Base-by-base conservation (phyloP, 2,329 filamentous ascomycete species). In the Microsporum audouinii region DNA sequence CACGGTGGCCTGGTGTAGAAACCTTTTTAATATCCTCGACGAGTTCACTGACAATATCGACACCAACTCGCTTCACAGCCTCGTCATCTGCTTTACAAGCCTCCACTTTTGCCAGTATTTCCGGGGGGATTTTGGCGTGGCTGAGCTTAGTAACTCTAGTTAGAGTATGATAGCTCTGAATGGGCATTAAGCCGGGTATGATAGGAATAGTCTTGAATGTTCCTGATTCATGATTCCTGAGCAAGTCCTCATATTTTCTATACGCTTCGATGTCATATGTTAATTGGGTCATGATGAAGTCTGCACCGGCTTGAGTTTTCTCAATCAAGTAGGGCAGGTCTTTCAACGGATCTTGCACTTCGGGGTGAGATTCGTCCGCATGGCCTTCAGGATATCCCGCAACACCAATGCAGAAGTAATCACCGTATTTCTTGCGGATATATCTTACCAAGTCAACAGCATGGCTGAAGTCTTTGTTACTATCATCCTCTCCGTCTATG, bases 281-380 rank as follows among this genome's bases (percentile, higher is more conserved):
- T 6, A 99, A 81, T 74, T 99, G 94, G 0, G 94, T 97, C 89
- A 99, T 96, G 75, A 99, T 88, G 71, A 99, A 99, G 75, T 97
- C 91, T 58, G 91, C 94, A 0, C 94, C 94, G 2, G 94, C 94
- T 67, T 87, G 80, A 0, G 87, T 88, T 80, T 99, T 99, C 66
- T 96, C 91, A 8, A 95, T 84, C 60, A 99, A 79, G 69, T 88
- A 95, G 0, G 91, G 89, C 62, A 99, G 76, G 75, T 99, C 94
- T 59, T 78, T 76, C 60, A 73, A 71, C 0, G 82, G 79, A 66
- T 82, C 80, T 70, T 87, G 85, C 64, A 88, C 82, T 69, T 95
- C 89, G 1, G 92, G 92, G 73, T 95, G 87, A 63, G 86, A 89
- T 73, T 95, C 90, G 70, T 96, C 91, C 4, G 91, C 87, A 72